A percentile compares a stretch with the other conserved stretches of the same genome.
phyloP scores from a whole-genome alignment of 331 rosid species.

The Pyrus hybrid region DNA sequence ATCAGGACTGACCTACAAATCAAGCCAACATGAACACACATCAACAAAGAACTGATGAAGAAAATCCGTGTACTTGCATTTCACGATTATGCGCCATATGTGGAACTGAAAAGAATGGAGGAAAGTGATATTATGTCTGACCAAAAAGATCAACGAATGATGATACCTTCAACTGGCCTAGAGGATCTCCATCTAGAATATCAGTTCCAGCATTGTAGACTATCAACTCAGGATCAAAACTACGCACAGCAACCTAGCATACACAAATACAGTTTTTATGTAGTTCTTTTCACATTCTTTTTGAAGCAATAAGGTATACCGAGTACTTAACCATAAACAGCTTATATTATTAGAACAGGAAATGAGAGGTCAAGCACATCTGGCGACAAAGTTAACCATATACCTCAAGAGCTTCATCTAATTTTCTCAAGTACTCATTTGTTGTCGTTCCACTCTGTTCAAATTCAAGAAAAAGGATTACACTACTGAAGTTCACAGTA shows the following conservation, averaged over 20 bases:
- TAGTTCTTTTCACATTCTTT: too few species aligned
- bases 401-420: constrained; percentile 85
- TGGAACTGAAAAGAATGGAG: constrained; percentile 4
- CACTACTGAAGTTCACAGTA: neutral
- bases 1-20: constrained; percentile 69
- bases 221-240: constrained; percentile 68
- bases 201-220: constrained; percentile 95
- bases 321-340: neutral
- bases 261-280: neutral
- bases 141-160: constrained; percentile 5
- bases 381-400: neutral
- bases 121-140: neutral
- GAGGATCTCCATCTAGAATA: constrained; percentile 86
- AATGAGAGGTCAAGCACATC: constrained; percentile 6
- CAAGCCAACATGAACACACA: constrained; percentile 8
- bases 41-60: constrained; percentile 7
- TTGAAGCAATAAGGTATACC: neutral
- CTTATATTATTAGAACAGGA: neutral
- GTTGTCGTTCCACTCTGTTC: constrained; percentile 72
- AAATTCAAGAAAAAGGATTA: constrained; percentile 6
- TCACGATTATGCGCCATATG: neutral
- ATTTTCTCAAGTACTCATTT: constrained; percentile 60
- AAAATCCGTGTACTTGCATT: neutral
- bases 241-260: constrained; percentile 58
- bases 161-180: constrained; percentile 78